Base-by-base conservation (phyloP, 495 filamentous ascomycete genomes). In the Penicillium alfredii region DNA sequence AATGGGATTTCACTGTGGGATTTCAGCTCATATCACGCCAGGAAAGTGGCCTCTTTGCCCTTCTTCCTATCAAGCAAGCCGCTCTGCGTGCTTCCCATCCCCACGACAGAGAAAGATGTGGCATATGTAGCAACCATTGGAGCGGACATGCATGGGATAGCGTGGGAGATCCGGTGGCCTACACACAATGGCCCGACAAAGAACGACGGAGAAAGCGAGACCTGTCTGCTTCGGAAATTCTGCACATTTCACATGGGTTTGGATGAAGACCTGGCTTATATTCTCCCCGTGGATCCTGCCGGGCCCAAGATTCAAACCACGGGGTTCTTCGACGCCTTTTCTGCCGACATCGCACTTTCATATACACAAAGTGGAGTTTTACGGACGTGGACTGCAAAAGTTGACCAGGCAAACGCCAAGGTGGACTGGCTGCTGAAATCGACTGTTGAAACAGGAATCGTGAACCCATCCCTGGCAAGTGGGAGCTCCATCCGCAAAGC, bases 211-310 rank as follows among this genome's bases (percentile, higher is more conserved):
- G 36, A 49, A 58, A 40, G 34, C 23, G 16, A 39, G 39, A 45
- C 49, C 36, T 52, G 60, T 57, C 5, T 68, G 45, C 62, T 94
- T 13, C 60, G 64, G 19, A 73, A 88, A 35, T 87, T 88, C 33
- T 82, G 80, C 53, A 67, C 56, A 8, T 93, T 95, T 60, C 64
- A 78, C 23, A 69, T 94, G 8, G 78, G 81, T 1, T 61, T 81
- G 18, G 69, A 78, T 6, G 84, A 87, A 37, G 83, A 89, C 38
- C 61, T 95, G 12, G 74, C 79, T 8, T 92, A 90, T 48, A 81
- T 95, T 3, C 64, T 94, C 6, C 87, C 90, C 2, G 88, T 94
- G 29, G 90, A 97, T 56, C 87, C 89, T 8, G 88, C 88, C 7
- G 89, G 90, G 15, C 76, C 82, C 8, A 68, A 75, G 29, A 70